Evolutionary conservation across 768 basidiomycete species (phyloP), one percentile per base, ranked within the genome.

Genomic region (Dacryopinax spathularia): DNA sequence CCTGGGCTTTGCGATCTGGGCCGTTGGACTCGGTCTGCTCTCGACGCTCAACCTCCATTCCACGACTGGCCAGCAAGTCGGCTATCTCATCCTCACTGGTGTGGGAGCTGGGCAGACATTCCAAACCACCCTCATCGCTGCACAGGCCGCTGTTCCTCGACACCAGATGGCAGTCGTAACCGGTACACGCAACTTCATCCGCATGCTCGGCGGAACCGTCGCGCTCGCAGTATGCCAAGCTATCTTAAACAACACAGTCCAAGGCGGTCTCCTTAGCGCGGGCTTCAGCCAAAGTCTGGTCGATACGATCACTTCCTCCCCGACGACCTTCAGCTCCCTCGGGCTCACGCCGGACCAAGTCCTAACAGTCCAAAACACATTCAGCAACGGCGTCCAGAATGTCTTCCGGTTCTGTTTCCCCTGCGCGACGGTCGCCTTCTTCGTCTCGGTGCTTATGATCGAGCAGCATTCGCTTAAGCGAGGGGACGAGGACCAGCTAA

Each of bases 101-200:
- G 66, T 78, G 2, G 86, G 86, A 1, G 82, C 84, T 22, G 86
- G 86, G 6, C 79, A 82, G 70, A 83, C 81, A 0, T 68, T 81
- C 15, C 81, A 82, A 70, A 86, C 84, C 0, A 86, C 84, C 0
- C 87, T 85, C 0, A 82, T 87, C 6, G 85, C 85, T 0, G 84
- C 82, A 6, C 88, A 90, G 70, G 86, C 87, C 0, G 84, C 85
- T 27, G 88, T 89, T 0, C 72, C 81, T 0, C 74, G 87, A 36
- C 77, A 77, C 37, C 87, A 90, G 65, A 88, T 89, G 86, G 84
- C 85, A 1, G 84, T 87, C 9, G 86, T 88, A 0, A 89, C 87
- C 0, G 83, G 82, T 0, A 79, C 83, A 63, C 78, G 84, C 60
- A 86, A 85, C 69, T 87, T 89, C 66, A 76, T 87, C 60, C 80